phyloP scores from a whole-genome alignment of 768 basidiomycete genomes.

The Phanerodontia chrysosporium region DNA sequence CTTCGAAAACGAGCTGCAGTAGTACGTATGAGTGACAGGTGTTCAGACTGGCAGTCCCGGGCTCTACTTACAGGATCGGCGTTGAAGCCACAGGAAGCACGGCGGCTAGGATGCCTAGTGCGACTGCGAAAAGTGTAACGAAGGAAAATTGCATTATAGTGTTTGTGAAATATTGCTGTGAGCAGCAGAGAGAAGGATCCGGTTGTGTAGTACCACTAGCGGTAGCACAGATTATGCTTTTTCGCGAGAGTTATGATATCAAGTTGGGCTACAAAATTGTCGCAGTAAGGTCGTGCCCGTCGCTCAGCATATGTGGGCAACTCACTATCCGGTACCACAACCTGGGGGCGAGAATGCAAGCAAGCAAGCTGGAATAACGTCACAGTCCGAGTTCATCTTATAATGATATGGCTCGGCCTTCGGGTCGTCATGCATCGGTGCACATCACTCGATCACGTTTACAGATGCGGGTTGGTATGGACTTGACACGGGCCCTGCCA shows the following conservation, averaged over 20 bases:
- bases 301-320: no score
- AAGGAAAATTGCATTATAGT: background rate
- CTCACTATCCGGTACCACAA: constrained; percentile 6
- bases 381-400: background rate
- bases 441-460: constrained; percentile 1
- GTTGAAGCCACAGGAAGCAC: background rate
- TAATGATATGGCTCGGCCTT: no score
- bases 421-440: no score
- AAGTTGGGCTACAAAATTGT: constrained; percentile 4
- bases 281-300: no score
- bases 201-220: no score
- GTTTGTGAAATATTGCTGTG: background rate
- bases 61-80: background rate
- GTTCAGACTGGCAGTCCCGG: no score
- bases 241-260: background rate
- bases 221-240: no score
- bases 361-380: constrained; percentile 3
- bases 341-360: background rate
- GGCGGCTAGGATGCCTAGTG: background rate
- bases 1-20: no score
- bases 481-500: no score
- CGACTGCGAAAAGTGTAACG: background rate
- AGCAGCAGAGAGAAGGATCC: no score
- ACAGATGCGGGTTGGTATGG: no score
- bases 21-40: no score